phyloP scores from a whole-genome alignment of 495 filamentous ascomycete genomes.

The Xylaria intraflava region DNA sequence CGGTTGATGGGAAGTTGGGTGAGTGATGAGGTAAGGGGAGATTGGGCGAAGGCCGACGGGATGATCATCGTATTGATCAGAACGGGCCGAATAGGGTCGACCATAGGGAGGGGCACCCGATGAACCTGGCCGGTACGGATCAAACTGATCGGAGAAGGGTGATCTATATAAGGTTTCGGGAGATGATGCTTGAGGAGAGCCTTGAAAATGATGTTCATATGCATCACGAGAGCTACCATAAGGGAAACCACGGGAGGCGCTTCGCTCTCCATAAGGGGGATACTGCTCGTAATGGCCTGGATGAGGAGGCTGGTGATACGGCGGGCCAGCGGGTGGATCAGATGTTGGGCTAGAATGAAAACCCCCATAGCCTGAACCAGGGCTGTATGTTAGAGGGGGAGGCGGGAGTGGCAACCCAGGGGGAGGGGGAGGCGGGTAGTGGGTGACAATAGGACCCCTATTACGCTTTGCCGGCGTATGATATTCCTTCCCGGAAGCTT shows the following conservation, averaged over 20 bases:
- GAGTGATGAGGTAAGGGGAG: conserved; percentile 1
- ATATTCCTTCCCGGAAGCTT: conserved; percentile 29
- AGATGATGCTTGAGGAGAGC: conserved; percentile 6
- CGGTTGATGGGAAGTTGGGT: not conserved
- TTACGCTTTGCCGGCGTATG: conserved; percentile 23
- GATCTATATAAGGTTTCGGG: not conserved
- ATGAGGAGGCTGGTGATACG: conserved; percentile 8
- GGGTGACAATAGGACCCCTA: conserved; percentile 38
- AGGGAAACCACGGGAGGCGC: not conserved
- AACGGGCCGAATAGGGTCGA: conserved; percentile 12
- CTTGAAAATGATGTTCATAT: conserved; percentile 9
- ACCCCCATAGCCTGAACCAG: conserved; percentile 17
- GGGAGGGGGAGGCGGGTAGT: conserved; percentile 32
- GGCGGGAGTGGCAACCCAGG: conserved; percentile 21
- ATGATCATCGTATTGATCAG: conserved; percentile 25
- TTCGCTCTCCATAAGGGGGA: conserved; percentile 10
- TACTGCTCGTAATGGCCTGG: conserved; percentile 16
- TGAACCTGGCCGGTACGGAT: not conserved
- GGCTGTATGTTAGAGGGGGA: conserved; percentile 23
- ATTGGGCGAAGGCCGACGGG: conserved; percentile 26
- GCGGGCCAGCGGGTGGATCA: conserved; percentile 1
- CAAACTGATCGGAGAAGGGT: conserved; percentile 10
- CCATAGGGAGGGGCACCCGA: not conserved
- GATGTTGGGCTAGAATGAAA: conserved; percentile 12
- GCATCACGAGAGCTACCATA: not conserved